Percentiles rank a stretch among this genome's conserved stretches.
phyloP scores from a whole-genome alignment of 1,284 basidiomycete species.

The Serendipita sp. region DNA sequence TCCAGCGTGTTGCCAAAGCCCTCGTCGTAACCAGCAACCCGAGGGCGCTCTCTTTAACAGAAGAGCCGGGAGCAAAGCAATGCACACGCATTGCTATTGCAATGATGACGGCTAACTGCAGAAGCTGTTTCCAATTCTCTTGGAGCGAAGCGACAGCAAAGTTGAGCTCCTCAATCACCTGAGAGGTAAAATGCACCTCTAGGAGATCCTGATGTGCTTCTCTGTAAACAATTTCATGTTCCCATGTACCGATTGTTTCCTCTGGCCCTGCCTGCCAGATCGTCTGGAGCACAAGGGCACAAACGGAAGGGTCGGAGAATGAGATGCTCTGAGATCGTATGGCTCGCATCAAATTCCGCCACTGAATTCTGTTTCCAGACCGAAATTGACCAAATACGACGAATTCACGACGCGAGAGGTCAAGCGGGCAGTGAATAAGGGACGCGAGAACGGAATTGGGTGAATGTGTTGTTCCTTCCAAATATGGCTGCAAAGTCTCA shows the following conservation, averaged over 20 bases:
- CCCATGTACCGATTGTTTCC: not conserved
- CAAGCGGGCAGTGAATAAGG: not conserved
- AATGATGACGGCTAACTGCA: slow-evolving; percentile 26
- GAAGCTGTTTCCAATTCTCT: slow-evolving; percentile 30
- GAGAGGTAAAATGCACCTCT: slow-evolving; percentile 21
- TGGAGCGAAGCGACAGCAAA: slow-evolving; percentile 20
- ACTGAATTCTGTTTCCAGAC: not conserved
- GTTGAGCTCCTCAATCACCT: slow-evolving; percentile 24
- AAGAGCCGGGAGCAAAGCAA: slow-evolving; percentile 15
- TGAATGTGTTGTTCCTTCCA: not conserved
- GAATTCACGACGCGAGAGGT: not conserved
- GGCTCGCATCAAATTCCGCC: not conserved
- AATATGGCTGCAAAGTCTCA: not conserved
- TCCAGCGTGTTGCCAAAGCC: not conserved
- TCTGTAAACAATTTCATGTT: slow-evolving; percentile 10
- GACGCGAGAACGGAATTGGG: not conserved
- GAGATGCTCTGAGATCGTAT: not conserved
- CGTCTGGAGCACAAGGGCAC: not conserved
- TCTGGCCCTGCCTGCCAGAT: slow-evolving; percentile 27
- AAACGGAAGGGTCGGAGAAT: not conserved
- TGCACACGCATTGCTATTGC: slow-evolving; percentile 22
- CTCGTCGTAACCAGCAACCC: slow-evolving; percentile 17
- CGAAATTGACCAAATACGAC: not conserved
- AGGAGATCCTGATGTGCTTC: slow-evolving; percentile 17
- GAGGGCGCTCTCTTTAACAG: slow-evolving; percentile 13